Base-by-base conservation (phyloP, 2,329 filamentous ascomycete species). In the Claviceps humidiphila region DNA sequence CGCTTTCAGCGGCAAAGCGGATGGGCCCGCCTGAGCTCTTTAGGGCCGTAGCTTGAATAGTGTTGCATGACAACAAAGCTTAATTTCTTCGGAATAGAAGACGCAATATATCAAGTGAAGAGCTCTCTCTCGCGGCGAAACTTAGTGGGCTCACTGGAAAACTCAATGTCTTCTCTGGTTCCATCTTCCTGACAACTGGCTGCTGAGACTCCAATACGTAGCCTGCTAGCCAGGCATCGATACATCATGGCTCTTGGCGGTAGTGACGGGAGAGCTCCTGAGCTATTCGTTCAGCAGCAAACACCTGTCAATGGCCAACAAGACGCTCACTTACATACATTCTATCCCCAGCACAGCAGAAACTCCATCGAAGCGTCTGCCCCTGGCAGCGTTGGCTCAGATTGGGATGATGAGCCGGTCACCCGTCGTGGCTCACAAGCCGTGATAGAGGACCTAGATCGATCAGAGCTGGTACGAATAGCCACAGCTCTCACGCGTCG, bases 401-500 rank as follows among this genome's bases (percentile, higher is more conserved):
- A 47, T 1, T 34, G 43, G 16, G 53, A 53, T 9, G 16, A 51
- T 20, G 53, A 54, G 17, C 50, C 51, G 14, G 43, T 56, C 11
- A 41, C 52, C 5, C 56, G 54, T 5, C 48, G 51, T 26, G 50
- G 51, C 5, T 52, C 53, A 3, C 54, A 54, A 6, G 41, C 55
- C 9, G 55, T 62, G 16, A 61, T 71, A 37, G 65, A 67, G 4
- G 60, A 64, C 20, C 58, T 58, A 20, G 66, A 68, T 47, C 61
- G 62, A n/a, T 58, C 55, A 2, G 70, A 73, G 52, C 61, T 73
- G 13, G 63, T 68, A n/a, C 61, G 63, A 4, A 67, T 73, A 38
- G 71, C 70, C 1, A 71, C 69, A 0, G 63, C 59, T 1, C 63
- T 73, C 1, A 71, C 68, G 1, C 66, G 62, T 0, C 64, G 66